These are phyloP conservation scores for Madurella mycetomatis DNA, from an alignment of 2,329 filamentous ascomycete species.

Conservation along the genomic window DNA sequence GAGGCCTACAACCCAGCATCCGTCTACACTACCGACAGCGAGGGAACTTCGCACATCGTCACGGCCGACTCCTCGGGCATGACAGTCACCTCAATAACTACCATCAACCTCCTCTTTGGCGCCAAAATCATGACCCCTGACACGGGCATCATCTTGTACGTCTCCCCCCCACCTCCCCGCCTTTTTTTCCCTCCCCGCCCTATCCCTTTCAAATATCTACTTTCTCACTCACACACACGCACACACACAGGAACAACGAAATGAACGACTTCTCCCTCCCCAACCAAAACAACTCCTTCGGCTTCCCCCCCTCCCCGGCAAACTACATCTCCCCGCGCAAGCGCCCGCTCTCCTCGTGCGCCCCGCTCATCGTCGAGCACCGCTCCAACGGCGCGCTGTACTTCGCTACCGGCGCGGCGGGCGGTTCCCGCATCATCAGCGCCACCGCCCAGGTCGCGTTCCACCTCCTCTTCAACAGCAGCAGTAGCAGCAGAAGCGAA, in stretches of 20 bases:
- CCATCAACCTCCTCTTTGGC: conserved; percentile 83
- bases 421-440: conserved; percentile 81
- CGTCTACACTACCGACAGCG: conserved; percentile 63
- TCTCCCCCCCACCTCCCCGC: background rate
- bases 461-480: conserved; percentile 60
- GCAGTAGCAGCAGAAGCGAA: no score
- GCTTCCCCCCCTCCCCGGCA: conserved; percentile 70
- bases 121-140: conserved; percentile 72
- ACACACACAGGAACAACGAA: conserved; percentile 49
- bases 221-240: conserved; percentile 22
- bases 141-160: conserved; percentile 70
- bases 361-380: conserved; percentile 73
- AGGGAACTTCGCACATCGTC: conserved; percentile 70
- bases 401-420: conserved; percentile 71
- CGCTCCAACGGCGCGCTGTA: conserved; percentile 60
- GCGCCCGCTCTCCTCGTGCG: conserved; percentile 77
- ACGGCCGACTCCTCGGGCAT: conserved; percentile 69
- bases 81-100: conserved; percentile 78
- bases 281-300: conserved; percentile 71
- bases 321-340: conserved; percentile 83
- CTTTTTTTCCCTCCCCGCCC: background rate
- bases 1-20: conserved; percentile 67
- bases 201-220: background rate
- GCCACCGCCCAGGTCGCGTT: conserved; percentile 74
- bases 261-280: conserved; percentile 86